Percentiles rank a stretch among this genome's conserved stretches.
Conservation (phyloP, 352 stramenopile species). For the Phytopythium vexans region DNA sequence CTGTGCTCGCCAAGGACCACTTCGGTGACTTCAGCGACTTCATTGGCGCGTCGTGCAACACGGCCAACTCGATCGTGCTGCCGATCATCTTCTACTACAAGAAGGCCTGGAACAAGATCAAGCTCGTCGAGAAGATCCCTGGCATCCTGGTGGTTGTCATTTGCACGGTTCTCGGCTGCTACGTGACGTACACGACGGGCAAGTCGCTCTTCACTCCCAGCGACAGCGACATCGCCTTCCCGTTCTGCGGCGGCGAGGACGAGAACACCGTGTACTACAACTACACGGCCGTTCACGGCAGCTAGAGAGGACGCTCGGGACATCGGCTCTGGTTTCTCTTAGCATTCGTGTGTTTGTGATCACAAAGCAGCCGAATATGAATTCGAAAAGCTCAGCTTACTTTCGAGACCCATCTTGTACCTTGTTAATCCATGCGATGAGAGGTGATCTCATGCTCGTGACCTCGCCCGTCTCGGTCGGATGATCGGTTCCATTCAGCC, state of each 20-base stretch:
- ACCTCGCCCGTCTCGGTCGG: no score
- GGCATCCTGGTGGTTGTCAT: slow-evolving; percentile 15
- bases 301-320: no score
- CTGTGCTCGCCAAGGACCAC: slow-evolving; percentile 24
- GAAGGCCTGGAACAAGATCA: slow-evolving; percentile 36
- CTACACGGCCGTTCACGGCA: slow-evolving; percentile 12
- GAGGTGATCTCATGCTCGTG: no score
- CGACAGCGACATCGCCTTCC: slow-evolving; percentile 17
- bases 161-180: slow-evolving; percentile 23
- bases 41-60: slow-evolving; percentile 48
- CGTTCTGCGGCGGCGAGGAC: slow-evolving; percentile 28
- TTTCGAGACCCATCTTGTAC: no score
- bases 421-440: no score
- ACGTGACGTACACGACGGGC: slow-evolving; percentile 29
- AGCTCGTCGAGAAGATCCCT: slow-evolving; percentile 22
- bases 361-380: no score
- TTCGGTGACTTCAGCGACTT: slow-evolving; percentile 60
- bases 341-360: no score
- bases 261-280: slow-evolving; percentile 29
- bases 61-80: slow-evolving; percentile 55
- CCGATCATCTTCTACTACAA: slow-evolving; percentile 60
- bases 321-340: no score
- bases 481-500: no score
- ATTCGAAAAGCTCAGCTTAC: no score
- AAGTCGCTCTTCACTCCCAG: slow-evolving; percentile 23